These are phyloP conservation scores for Naganishia friedmannii DNA, from an alignment of 768 basidiomycete species.

Conservation along the genomic window DNA sequence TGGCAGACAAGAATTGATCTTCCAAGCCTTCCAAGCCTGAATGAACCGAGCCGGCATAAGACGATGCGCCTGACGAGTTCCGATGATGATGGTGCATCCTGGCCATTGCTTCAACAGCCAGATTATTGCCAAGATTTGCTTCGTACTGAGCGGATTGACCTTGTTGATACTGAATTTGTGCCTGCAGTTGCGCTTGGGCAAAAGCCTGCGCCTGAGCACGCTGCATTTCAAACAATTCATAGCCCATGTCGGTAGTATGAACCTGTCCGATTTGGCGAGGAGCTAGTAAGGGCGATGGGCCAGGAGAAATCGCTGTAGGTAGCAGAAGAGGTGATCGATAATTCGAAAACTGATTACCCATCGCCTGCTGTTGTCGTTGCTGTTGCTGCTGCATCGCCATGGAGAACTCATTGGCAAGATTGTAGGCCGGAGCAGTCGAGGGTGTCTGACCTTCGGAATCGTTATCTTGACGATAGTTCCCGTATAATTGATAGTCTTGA, in stretches of 20 bases:
- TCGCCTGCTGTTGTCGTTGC: constrained; percentile 7
- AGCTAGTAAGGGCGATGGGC: constrained; percentile 12
- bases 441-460: constrained; percentile 2
- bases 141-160: not conserved
- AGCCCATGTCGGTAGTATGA: not conserved
- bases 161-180: not conserved
- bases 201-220: constrained; percentile 3
- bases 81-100: constrained; percentile 14
- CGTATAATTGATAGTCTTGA: not conserved
- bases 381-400: constrained; percentile 11
- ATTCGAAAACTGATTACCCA: constrained; percentile 11
- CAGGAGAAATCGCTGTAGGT: constrained; percentile 2
- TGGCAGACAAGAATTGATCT: constrained; percentile 22
- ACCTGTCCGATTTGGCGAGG: constrained; percentile 4
- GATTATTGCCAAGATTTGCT: constrained; percentile 3
- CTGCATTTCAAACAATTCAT: not conserved
- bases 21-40: constrained; percentile 26
- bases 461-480: not conserved
- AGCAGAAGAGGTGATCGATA: constrained; percentile 12
- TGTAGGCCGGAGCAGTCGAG: not conserved
- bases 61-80: constrained; percentile 16
- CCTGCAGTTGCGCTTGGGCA: not conserved
- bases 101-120: constrained; percentile 17
- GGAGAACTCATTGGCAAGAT: not conserved
- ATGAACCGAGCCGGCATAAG: constrained; percentile 28